Evolutionary conservation across 2,329 filamentous ascomycete genomes (phyloP).

Genomic region (Falciphora oryzae): DNA sequence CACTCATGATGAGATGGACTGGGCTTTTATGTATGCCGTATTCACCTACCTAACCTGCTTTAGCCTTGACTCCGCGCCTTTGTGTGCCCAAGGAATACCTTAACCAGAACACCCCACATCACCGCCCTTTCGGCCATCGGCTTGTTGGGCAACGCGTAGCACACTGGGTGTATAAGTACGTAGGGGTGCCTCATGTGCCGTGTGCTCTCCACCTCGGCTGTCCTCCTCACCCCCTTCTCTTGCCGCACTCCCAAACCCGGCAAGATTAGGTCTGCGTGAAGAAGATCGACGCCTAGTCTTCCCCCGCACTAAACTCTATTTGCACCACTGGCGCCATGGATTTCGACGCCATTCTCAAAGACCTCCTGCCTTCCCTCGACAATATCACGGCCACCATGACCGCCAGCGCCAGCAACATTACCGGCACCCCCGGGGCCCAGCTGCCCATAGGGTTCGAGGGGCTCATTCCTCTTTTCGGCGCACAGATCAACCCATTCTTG

Average conservation of each 20-base stretch:
- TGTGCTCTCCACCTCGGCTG: background rate
- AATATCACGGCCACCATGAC: conserved; percentile 15
- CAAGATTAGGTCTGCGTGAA: background rate
- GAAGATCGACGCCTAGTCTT: background rate
- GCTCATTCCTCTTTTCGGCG: conserved; percentile 38
- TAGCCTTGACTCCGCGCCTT: background rate
- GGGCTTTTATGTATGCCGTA: background rate
- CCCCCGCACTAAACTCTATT: background rate
- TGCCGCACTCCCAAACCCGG: background rate
- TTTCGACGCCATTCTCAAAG: conserved; percentile 3
- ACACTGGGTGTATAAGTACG: background rate
- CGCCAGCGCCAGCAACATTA: conserved; percentile 13
- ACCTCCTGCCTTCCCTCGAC: conserved; percentile 2
- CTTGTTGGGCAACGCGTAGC: too few relatives aligned
- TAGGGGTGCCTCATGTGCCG: background rate
- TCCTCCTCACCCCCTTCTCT: background rate
- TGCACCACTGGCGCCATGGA: background rate
- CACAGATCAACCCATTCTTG: conserved; percentile 34
- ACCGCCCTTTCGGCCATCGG: background rate
- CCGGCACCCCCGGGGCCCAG: conserved; percentile 13
- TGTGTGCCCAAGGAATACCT: background rate
- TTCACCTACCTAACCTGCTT: background rate
- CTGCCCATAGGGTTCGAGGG: conserved; percentile 20
- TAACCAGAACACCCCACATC: background rate
- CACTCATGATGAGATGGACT: background rate